Base-by-base conservation (phyloP, 2,329 filamentous ascomycete genomes). In the Aspergillus fijiensis region DNA sequence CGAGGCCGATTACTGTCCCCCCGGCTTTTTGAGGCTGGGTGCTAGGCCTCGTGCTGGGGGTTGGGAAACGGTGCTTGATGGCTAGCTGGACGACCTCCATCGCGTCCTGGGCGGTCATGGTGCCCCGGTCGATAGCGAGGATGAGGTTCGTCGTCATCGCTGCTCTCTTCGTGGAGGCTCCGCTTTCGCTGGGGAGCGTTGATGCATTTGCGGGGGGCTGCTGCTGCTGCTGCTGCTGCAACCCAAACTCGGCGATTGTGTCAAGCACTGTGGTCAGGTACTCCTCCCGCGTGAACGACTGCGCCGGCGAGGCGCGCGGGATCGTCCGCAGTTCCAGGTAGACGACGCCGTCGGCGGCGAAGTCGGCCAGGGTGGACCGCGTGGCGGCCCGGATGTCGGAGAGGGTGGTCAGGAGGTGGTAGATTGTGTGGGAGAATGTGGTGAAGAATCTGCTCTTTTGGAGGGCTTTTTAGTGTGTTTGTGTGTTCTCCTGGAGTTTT, bases 271-370 rank as follows among this genome's bases (percentile, higher is more conserved):
- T 84, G 35, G 78, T 67, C 33, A 94, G 81, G 73, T 95, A 94
- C 57, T 80, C 78, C 4, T 83, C 82, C 63, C 87, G 86, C 25
- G 86, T 84, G 45, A 91, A 77, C 14, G 75, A 75, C 5, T 79
- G 77, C 0, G 75, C 71, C 3, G 82, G 79, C 35, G 88, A 84
- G 2, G 83, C 81, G 56, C 91, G 85, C 1, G 91, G 91, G 1
- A 90, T 95, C 0, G 91, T 94, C 49, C 91, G 86, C 25, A 95
- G 83, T 72, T 96, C 91, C 12, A 93, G 82, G 70, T 95, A 94
- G 58, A 85, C 81, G 16, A 94, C 87, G 39, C 89, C 89, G 69
- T 95, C 91, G 27, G 74, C 72, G 54, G 84, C 80, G 69, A 95
- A 96, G 67, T 87, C 83, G 21, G 77, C 62, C 6, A 92, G 80